Percentiles rank a stretch among this genome's conserved stretches.
phyloP scores from a whole-genome alignment of 179 eudicot genomes.

The Corrigiola litoralis region DNA sequence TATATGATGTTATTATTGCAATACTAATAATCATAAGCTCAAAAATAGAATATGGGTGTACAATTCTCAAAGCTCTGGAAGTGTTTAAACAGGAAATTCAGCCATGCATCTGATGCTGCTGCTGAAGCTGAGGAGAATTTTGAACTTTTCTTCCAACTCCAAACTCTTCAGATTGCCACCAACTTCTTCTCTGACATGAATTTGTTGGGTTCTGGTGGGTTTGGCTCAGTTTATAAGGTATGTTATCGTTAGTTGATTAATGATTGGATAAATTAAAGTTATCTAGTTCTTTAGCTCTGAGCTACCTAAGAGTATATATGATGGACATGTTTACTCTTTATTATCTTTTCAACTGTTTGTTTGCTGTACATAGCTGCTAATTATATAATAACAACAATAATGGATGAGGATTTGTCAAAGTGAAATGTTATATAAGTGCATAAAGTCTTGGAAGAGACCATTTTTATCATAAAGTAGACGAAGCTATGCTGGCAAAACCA shows the following conservation, averaged over 20 bases:
- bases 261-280: not conserved
- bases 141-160: conserved; percentile 48
- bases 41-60: conserved; percentile 17
- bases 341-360: no score
- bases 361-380: no score
- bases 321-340: no score
- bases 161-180: conserved; percentile 59
- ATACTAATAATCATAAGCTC: not conserved
- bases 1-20: no score
- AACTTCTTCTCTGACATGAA: conserved; percentile 67
- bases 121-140: conserved; percentile 21
- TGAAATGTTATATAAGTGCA: no score
- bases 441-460: no score
- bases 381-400: no score
- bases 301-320: not conserved
- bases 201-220: conserved; percentile 70
- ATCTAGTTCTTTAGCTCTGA: not conserved
- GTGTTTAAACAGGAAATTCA: conserved; percentile 19
- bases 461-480: no score
- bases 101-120: conserved; percentile 8
- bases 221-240: conserved; percentile 88
- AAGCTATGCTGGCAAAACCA: no score
- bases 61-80: not conserved
- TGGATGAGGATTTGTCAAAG: no score
- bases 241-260: not conserved